A percentile compares a stretch with the other conserved stretches of the same genome.
Evolutionary conservation across 2,329 filamentous ascomycete species (phyloP).

Genomic region (Diaporthe citrichinensis): DNA sequence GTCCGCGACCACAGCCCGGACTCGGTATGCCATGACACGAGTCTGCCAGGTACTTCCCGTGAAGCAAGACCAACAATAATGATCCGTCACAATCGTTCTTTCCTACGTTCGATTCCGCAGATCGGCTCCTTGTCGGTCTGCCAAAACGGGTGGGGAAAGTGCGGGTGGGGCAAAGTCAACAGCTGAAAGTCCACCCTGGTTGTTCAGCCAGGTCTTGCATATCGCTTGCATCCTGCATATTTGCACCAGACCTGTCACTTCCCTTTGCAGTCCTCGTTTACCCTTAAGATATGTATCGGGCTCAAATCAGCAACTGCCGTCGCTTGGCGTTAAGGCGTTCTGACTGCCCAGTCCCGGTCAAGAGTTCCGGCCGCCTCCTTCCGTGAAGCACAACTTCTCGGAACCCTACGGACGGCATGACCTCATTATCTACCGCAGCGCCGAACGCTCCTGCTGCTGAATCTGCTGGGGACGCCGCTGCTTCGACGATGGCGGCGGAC

Average conservation of each 20-base stretch:
- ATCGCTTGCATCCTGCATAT: constrained; percentile 21
- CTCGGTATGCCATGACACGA: not conserved
- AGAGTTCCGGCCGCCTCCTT: not conserved
- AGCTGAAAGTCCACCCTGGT: constrained; percentile 2
- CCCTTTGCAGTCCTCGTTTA: not conserved
- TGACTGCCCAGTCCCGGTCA: not conserved
- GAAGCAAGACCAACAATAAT: not conserved
- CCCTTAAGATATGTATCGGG: not conserved
- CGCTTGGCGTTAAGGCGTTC: not conserved
- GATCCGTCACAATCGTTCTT: not conserved
- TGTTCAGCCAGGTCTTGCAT: constrained; percentile 9
- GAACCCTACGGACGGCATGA: not conserved
- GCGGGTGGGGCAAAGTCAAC: not conserved
- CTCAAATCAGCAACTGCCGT: not conserved
- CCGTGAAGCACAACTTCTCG: not conserved
- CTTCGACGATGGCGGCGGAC: not conserved
- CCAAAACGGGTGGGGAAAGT: too few species aligned
- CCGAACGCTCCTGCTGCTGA: not conserved
- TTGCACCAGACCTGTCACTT: constrained; percentile 17
- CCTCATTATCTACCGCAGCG: not conserved
- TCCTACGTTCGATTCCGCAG: not conserved
- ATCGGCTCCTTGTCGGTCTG: not conserved
- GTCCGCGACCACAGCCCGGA: not conserved
- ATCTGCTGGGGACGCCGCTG: too few species aligned
- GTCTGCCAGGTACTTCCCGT: not conserved